Percentiles rank a stretch among this genome's conserved stretches.
These are phyloP conservation scores for Hordeum pubiflorum DNA, from an alignment of 202 grass and related monocot species.

Conservation along the genomic window DNA sequence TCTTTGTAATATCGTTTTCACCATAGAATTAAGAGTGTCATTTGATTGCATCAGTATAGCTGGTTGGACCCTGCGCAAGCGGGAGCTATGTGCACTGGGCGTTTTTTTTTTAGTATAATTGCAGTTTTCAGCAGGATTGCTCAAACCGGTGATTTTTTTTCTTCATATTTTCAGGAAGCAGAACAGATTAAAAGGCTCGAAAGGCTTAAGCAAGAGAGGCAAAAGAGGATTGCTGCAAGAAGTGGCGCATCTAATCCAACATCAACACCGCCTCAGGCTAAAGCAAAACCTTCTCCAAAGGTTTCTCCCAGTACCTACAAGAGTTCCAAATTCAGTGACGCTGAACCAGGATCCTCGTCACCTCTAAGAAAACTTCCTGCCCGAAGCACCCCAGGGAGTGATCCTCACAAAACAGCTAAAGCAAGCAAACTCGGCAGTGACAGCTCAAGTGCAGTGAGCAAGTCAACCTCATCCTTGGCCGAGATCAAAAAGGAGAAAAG, in stretches of 20 bases:
- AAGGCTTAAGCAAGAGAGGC: slow-evolving; percentile 79
- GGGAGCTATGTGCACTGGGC: too few species aligned
- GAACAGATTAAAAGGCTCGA: slow-evolving; percentile 86
- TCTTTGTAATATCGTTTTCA: neutral
- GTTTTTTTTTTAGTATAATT: neutral
- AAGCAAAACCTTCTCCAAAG: slow-evolving; percentile 51
- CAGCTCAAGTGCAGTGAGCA: slow-evolving; percentile 45
- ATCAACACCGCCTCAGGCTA: slow-evolving; percentile 43
- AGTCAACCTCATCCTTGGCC: slow-evolving; percentile 57
- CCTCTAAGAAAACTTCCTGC: slow-evolving; percentile 30
- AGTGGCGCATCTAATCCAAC: slow-evolving; percentile 30
- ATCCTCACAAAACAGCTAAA: slow-evolving; percentile 35
- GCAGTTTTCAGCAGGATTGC: slow-evolving; percentile 1
- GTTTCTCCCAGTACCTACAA: slow-evolving; percentile 43
- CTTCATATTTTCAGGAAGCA: slow-evolving; percentile 57
- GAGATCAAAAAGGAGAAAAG: slow-evolving; percentile 63
- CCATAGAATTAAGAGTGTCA: neutral
- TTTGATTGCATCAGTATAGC: neutral
- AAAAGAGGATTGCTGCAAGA: slow-evolving; percentile 93
- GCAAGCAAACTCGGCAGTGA: slow-evolving; percentile 29
- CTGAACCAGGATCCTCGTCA: slow-evolving; percentile 52
- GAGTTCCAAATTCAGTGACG: slow-evolving; percentile 69
- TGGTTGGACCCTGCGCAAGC: too few species aligned
- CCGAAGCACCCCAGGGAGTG: slow-evolving; percentile 45
- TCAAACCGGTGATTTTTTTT: neutral